phyloP scores from a whole-genome alignment of 148 eudicot species.

The Nepenthes mirabilis region DNA sequence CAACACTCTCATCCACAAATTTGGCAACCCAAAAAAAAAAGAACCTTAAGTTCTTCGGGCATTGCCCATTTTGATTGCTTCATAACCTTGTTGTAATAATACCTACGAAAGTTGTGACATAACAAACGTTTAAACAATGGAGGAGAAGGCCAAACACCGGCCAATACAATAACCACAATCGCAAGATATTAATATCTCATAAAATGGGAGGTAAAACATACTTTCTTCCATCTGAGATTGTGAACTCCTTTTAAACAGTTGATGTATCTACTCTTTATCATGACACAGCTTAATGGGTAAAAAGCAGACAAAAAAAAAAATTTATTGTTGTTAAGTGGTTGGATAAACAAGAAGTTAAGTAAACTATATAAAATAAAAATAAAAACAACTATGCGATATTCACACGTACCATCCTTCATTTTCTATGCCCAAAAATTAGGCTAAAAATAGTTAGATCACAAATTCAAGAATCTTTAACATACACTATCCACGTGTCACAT shows the following conservation, averaged over 20 bases:
- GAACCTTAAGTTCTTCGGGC: constrained; percentile 92
- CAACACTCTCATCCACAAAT: not conserved
- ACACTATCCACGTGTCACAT: too few species aligned
- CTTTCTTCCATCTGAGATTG: constrained; percentile 83
- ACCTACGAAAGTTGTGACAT: constrained; percentile 21
- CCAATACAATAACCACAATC: not conserved
- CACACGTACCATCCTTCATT: not conserved
- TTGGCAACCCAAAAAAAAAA: not conserved
- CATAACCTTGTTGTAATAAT: constrained; percentile 81
- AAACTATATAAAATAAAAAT: not conserved
- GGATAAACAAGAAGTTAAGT: too few species aligned
- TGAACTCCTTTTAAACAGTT: constrained; percentile 96
- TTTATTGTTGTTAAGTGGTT: not conserved
- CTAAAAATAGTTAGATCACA: too few species aligned
- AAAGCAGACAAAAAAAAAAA: not conserved
- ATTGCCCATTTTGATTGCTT: constrained; percentile 94
- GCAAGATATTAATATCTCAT: not conserved
- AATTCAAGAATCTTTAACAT: too few species aligned
- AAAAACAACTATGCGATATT: not conserved
- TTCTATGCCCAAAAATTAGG: too few species aligned
- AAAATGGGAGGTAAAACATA: constrained; percentile 21
- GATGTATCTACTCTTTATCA: constrained; percentile 93
- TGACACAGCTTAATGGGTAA: constrained; percentile 10
- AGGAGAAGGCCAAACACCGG: not conserved
- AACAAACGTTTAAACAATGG: not conserved